Evolutionary conservation across 2,329 filamentous ascomycete genomes (phyloP).

Genomic region (Talaromyces sp.): DNA sequence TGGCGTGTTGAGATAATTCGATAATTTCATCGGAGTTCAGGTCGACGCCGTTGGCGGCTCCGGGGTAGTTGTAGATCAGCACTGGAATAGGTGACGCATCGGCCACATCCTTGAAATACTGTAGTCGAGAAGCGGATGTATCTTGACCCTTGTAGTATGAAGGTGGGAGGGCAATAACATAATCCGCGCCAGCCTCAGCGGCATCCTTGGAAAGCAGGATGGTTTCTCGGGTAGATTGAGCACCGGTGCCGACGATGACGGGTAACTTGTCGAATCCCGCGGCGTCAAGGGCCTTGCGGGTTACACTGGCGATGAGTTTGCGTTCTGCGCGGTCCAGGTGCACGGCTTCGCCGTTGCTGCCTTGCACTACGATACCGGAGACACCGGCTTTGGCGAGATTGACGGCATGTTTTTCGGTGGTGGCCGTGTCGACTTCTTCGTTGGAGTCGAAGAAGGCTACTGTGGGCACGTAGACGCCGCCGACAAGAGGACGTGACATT

Average conservation of each 20-base stretch:
- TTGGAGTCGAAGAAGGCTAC: conserved; percentile 67
- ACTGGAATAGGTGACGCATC: conserved; percentile 60
- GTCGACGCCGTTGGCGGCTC: conserved; percentile 64
- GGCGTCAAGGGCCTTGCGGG: conserved; percentile 65
- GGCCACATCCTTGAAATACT: conserved; percentile 66
- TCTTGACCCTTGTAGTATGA: conserved; percentile 71
- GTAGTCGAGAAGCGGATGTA: conserved; percentile 55
- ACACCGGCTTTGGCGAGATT: conserved; percentile 70
- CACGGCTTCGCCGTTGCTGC: conserved; percentile 79
- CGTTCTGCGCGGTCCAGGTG: conserved; percentile 71
- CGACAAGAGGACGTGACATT: conserved; percentile 30
- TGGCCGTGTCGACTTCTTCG: conserved; percentile 61
- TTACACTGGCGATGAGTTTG: conserved; percentile 64
- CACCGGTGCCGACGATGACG: conserved; percentile 72
- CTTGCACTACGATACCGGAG: conserved; percentile 71
- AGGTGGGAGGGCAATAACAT: conserved; percentile 71
- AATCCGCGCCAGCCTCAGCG: conserved; percentile 67
- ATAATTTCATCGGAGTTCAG: conserved; percentile 64
- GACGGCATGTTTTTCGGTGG: conserved; percentile 59
- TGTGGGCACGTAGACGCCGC: conserved; percentile 69
- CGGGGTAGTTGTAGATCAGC: conserved; percentile 71
- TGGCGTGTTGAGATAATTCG: conserved; percentile 55
- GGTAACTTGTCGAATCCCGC: conserved; percentile 65
- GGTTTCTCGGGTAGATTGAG: conserved; percentile 70
- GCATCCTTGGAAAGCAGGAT: conserved; percentile 68